Conservation (phyloP, 345 rosid genomes). For the Salix suchowensis region DNA sequence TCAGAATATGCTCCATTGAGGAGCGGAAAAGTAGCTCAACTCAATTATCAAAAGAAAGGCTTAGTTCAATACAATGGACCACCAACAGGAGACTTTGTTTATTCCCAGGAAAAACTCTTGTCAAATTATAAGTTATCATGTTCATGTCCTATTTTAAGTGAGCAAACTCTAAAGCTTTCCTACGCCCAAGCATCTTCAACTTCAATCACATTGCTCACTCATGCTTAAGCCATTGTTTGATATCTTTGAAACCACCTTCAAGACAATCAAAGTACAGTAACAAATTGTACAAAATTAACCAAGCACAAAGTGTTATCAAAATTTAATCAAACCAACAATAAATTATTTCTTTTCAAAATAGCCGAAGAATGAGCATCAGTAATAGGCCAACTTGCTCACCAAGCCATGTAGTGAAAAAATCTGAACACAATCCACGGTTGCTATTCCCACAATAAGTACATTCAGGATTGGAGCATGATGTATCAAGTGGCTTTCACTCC, state of each 20-base stretch:
- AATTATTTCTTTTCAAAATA: neutral
- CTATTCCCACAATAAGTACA: slow-evolving; percentile 78
- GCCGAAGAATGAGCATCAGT: neutral
- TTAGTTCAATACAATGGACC: neutral
- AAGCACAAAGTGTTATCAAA: neutral
- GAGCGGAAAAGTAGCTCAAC: neutral
- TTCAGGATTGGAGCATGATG: slow-evolving; percentile 65
- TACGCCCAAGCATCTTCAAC: neutral
- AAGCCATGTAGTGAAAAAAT: slow-evolving; percentile 81
- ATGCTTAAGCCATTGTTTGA: neutral
- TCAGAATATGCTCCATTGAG: neutral
- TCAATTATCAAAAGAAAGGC: neutral
- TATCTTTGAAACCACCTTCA: neutral
- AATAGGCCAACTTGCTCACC: slow-evolving; percentile 55
- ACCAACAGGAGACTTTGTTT: neutral
- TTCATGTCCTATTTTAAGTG: neutral
- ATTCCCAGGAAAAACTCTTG: neutral
- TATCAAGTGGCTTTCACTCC: slow-evolving; percentile 66
- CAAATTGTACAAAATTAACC: neutral
- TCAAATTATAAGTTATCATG: neutral
- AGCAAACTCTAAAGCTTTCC: neutral
- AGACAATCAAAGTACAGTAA: neutral
- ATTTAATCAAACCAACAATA: neutral
- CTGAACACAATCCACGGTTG: slow-evolving; percentile 80
- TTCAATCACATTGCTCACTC: neutral